Base-by-base conservation (phyloP, 495 filamentous ascomycete species). In the Alectoria sarmentosa region DNA sequence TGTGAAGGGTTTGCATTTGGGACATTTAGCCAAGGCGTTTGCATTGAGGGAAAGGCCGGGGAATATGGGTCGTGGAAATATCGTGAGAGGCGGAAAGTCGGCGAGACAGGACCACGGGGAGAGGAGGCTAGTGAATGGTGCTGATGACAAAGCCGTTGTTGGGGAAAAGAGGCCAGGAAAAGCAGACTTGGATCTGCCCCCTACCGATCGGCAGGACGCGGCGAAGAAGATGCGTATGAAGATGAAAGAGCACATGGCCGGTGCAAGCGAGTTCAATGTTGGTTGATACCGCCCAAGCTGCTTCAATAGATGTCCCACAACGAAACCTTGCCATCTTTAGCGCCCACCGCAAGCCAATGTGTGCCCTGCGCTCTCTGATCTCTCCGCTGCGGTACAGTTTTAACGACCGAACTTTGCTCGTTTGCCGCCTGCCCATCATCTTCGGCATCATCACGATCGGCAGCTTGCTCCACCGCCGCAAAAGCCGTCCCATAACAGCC, bases 311-410 rank as follows among this genome's bases (percentile, higher is more conserved):
- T 89, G 79, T 94, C 91, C 94, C 94, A 98, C 75, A 98, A 79
- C 71, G 90, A 93, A 63, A 98, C 87, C 71, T 94, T 98, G 37
- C 93, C 95, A 76, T 98, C 94, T 73, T 98, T 98, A 62, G 89
- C 88, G 5, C 95, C 94, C 8, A 84, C 90, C 11, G 87, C 94
- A 57, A 98, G 72, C 94, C 94, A 98, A 73, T 97, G 94, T 42
- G 84, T 88, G 39, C 76, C 76, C 71, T 82, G 85, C 30, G 88
- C 86, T 70, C 84, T 87, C 44, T 79, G 76, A 5, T 84, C 80
- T 63, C 91, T 77, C 69, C 84, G 83, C 56, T 86, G 80, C 61
- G 86, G 85, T 13, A 92, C 82, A 5, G 56, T 70, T 10, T 30
- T 39, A 5, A 62, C 30, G 3, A 48, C 39, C 10, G 62, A 63